Evolutionary conservation across 768 basidiomycete genomes (phyloP).

Genomic region (Boletellus ananas): DNA sequence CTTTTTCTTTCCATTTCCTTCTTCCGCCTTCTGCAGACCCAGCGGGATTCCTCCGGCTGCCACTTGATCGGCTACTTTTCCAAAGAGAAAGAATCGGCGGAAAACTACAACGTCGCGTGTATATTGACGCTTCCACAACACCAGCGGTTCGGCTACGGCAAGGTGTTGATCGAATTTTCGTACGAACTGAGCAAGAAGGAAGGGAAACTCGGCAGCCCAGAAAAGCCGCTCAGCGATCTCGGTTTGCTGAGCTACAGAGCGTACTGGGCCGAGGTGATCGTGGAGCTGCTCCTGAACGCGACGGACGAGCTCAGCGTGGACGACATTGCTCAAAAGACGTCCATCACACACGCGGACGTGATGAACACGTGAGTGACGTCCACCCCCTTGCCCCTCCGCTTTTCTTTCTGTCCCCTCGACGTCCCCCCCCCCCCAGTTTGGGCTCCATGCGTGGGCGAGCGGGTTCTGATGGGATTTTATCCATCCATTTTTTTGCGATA

Average conservation of each 20-base stretch:
- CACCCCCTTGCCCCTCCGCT: constrained; percentile 1
- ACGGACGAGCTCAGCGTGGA: constrained; percentile 85
- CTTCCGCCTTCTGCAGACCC: constrained; percentile 43
- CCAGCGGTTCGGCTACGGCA: constrained; percentile 94
- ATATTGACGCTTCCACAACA: constrained; percentile 98
- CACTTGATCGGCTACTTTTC: constrained; percentile 98
- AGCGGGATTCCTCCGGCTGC: constrained; percentile 85
- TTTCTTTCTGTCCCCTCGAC: neutral
- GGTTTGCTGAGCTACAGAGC: constrained; percentile 91
- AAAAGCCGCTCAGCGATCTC: constrained; percentile 95
- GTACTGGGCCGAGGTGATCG: constrained; percentile 96
- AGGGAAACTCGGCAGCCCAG: constrained; percentile 91
- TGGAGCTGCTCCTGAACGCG: constrained; percentile 76
- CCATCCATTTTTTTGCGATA: too few relatives aligned
- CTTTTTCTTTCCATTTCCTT: neutral
- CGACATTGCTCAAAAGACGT: constrained; percentile 93
- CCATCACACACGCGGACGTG: constrained; percentile 92
- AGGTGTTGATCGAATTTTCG: constrained; percentile 94
- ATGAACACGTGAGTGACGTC: constrained; percentile 87
- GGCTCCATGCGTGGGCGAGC: too few relatives aligned
- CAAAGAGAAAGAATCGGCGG: constrained; percentile 97
- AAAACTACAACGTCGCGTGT: constrained; percentile 98
- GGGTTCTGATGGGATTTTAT: too few relatives aligned
- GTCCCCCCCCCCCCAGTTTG: too few relatives aligned
- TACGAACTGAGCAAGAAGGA: constrained; percentile 98